Conservation (phyloP, 1,139 yeast species). For the Taphrina populina region DNA sequence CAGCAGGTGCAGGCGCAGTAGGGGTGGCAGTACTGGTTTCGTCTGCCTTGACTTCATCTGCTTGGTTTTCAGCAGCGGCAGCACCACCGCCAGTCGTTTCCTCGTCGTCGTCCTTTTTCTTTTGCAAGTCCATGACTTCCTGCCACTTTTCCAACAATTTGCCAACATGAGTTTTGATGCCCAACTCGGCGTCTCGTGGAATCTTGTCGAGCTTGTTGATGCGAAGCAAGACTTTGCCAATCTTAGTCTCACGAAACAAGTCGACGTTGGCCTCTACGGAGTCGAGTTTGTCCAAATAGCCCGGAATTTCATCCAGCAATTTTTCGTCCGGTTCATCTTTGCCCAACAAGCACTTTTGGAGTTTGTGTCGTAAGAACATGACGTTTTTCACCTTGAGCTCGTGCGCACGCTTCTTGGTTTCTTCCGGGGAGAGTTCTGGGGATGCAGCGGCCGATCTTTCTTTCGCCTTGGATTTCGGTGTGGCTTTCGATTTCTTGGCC, state of each 20-base stretch:
- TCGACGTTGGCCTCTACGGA: conserved; percentile 11
- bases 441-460: conserved; percentile 17
- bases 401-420: conserved; percentile 8
- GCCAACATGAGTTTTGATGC: conserved; percentile 27
- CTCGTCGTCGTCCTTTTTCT: conserved; percentile 27
- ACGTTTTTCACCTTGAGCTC: conserved; percentile 27
- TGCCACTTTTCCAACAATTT: conserved; percentile 30
- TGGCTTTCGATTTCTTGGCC: conserved; percentile 8
- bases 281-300: conserved; percentile 24
- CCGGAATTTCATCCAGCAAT: conserved; percentile 22
- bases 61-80: background rate
- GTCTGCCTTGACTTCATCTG: background rate
- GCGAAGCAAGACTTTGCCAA: conserved; percentile 34
- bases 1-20: background rate
- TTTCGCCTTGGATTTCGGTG: conserved; percentile 17
- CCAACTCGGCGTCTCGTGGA: conserved; percentile 31
- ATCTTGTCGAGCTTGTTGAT: conserved; percentile 26
- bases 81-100: background rate
- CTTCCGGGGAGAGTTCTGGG: conserved; percentile 28
- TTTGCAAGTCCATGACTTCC: conserved; percentile 22
- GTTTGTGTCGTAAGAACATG: conserved; percentile 34
- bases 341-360: conserved; percentile 33
- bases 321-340: conserved; percentile 30
- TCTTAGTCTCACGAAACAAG: conserved; percentile 33
- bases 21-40: no score